Evolutionary conservation across 306 rosid genomes (phyloP), one percentile per base, ranked within the genome.

Genomic region (Albizia julibrissin): DNA sequence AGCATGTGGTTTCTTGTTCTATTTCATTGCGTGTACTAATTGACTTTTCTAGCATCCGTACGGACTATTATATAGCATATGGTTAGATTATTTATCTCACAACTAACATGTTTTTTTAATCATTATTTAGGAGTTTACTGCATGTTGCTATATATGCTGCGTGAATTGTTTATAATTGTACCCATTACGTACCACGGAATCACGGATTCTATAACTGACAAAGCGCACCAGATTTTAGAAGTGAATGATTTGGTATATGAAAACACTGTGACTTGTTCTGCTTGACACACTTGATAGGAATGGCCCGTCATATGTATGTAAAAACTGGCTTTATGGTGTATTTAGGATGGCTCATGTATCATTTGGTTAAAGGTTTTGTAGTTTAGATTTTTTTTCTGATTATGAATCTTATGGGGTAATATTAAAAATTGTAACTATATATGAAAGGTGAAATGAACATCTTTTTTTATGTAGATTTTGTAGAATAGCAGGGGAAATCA

Each of bases 121-220:
- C 21, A 62, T 27, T 62, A 62, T 26, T 62, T 44, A 64, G 39
- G 39, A 69, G 43, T 52, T 69, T 50, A n/a, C 24, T 29, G n/a
- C 15, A 13, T 44, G 56, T 26, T 71, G 76, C 26, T 27, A 64
- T 22, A 70, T 58, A 10, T 43, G 72, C 26, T 43, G 72, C 29
- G 62, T 50, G 54, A 66, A 72, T 71, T 81, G 76, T 37, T 11
- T 71, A 40, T 72, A 65, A 73, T 74, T 12, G 84, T 68, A 85
- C 88, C 75, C 74, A 39, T 79, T 44, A 79, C 84, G 86, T 87
- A 84, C 90, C 67, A 85, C 90, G 82, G 84, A 80, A 82, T 87
- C 61, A 80, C 87, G 77, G 85, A 80, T 80, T 26, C 64, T 49
- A 73, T 58, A 42, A 82, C 79, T 18, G 59, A 66, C 74, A 46